Conservation (phyloP, 2,329 filamentous ascomycete species). For the Colletotrichum salicis region DNA sequence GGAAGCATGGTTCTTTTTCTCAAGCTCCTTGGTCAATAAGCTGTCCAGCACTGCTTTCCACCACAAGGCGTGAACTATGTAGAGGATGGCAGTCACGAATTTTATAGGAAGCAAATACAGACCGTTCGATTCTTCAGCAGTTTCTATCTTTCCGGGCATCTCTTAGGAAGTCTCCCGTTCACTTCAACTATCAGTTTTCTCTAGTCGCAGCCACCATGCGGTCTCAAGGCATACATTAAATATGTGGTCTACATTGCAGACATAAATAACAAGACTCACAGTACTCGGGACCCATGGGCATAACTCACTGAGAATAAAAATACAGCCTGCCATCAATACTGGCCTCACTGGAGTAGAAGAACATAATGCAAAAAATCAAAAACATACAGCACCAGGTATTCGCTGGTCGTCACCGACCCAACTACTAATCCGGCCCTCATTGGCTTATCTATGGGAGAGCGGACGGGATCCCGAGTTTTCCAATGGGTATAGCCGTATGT, state of each 20-base stretch:
- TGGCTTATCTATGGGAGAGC: slow-evolving; percentile 16
- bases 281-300: not conserved
- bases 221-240: not conserved
- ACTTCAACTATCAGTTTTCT: not conserved
- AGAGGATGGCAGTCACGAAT: not conserved
- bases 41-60: not conserved
- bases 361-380: not conserved
- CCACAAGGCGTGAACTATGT: not conserved
- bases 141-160: not conserved
- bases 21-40: not conserved
- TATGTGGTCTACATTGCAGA: too few species aligned
- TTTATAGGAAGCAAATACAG: not conserved
- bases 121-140: not conserved
- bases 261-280: not conserved
- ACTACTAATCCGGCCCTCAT: slow-evolving; percentile 3
- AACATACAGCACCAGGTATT: slow-evolving; percentile 6
- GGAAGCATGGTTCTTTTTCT: not conserved
- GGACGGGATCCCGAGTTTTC: slow-evolving; percentile 17
- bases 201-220: not conserved
- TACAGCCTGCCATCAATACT: too few species aligned
- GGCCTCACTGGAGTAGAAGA: too few species aligned
- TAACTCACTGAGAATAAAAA: not conserved
- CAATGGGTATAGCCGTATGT: slow-evolving; percentile 17
- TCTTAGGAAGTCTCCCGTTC: not conserved
- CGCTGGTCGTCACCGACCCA: slow-evolving; percentile 5